phyloP scores from a whole-genome alignment of 345 rosid genomes.

The Brassica juncea region DNA sequence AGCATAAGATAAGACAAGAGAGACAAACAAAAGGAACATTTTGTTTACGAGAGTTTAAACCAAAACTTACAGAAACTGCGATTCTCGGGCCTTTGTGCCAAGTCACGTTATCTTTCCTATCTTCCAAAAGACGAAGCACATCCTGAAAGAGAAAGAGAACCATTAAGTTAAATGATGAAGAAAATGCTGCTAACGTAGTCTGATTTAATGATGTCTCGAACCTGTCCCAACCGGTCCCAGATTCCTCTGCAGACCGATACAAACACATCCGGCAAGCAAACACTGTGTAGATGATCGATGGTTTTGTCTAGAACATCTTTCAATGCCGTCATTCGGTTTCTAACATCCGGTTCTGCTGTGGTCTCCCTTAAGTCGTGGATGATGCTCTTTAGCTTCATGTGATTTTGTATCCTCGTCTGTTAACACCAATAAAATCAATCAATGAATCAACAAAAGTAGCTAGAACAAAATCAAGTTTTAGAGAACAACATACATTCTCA shows the following conservation, averaged over 20 bases:
- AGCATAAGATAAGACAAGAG: neutral
- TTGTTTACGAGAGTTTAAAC: neutral
- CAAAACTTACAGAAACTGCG: constrained; percentile 69
- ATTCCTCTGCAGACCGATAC: constrained; percentile 68
- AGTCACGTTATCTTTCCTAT: constrained; percentile 72
- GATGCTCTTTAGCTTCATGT: constrained; percentile 83
- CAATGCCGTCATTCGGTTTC: constrained; percentile 68
- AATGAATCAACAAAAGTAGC: neutral
- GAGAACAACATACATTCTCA: constrained; percentile 65
- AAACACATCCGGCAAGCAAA: constrained; percentile 75
- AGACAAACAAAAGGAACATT: neutral
- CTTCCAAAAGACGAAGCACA: constrained; percentile 74
- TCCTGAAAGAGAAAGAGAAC: constrained; percentile 49
- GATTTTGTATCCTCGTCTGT: constrained; percentile 76
- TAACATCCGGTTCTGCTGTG: constrained; percentile 69
- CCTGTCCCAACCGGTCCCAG: constrained; percentile 96
- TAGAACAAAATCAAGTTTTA: neutral
- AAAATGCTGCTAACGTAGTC: neutral
- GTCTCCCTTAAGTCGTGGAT: constrained; percentile 80
- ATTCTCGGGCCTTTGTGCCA: constrained; percentile 90
- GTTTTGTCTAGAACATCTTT: constrained; percentile 69
- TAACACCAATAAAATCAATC: too few relatives aligned
- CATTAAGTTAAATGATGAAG: neutral
- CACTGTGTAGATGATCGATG: constrained; percentile 61
- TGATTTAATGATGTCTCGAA: constrained; percentile 18